Evolutionary conservation across 768 basidiomycete genomes (phyloP).

Genomic region (Pleurotus citrinopileatus): DNA sequence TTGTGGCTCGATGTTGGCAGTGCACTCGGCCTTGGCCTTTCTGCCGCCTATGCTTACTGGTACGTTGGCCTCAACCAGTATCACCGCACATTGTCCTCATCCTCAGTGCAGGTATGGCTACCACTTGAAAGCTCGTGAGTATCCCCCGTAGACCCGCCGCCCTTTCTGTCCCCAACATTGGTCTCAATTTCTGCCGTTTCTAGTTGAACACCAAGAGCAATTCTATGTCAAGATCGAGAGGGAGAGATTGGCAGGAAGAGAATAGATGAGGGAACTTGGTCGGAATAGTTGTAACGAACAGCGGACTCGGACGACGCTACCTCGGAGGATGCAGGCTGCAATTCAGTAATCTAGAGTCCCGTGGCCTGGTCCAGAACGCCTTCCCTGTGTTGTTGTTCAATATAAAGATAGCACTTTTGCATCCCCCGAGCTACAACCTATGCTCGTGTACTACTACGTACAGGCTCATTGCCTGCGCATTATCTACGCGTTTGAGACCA

Average conservation of each 20-base stretch:
- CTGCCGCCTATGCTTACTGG: slow-evolving; percentile 82
- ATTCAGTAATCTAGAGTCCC: too few relatives aligned
- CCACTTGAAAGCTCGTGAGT: slow-evolving; percentile 77
- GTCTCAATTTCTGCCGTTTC: slow-evolving; percentile 8
- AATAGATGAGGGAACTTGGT: slow-evolving; percentile 4
- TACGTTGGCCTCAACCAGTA: slow-evolving; percentile 35
- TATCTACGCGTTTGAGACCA: too few relatives aligned
- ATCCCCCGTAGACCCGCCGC: not conserved
- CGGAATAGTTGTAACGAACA: not conserved
- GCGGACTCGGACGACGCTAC: not conserved
- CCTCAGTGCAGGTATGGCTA: slow-evolving; percentile 67
- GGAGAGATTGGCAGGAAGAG: slow-evolving; percentile 38
- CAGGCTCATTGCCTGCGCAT: too few relatives aligned
- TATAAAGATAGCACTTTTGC: too few relatives aligned
- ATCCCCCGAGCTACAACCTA: too few relatives aligned
- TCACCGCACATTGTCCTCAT: slow-evolving; percentile 16
- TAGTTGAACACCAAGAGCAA: slow-evolving; percentile 81
- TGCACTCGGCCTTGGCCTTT: slow-evolving; percentile 73
- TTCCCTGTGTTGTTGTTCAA: too few relatives aligned
- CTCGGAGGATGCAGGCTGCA: too few relatives aligned
- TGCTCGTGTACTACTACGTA: too few relatives aligned
- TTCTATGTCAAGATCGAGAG: slow-evolving; percentile 86
- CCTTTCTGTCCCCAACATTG: not conserved
- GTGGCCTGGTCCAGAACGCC: too few relatives aligned
- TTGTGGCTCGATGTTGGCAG: slow-evolving; percentile 83